Percentiles rank a stretch among this genome's conserved stretches.
These are phyloP conservation scores for Verticillium alfalfae DNA, from an alignment of 2,329 filamentous ascomycete genomes.

Conservation along the genomic window DNA sequence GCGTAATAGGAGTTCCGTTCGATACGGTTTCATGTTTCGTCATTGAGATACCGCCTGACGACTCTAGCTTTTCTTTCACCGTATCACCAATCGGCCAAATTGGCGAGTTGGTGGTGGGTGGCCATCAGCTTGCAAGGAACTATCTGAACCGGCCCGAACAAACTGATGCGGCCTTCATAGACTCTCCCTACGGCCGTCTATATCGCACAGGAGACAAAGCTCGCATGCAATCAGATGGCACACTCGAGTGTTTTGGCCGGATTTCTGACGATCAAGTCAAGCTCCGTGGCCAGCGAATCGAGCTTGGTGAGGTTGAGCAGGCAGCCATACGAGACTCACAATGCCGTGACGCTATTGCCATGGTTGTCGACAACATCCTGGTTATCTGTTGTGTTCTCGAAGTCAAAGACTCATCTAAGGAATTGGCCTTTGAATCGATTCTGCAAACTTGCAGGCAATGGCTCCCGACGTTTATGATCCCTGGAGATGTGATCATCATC, in stretches of 20 bases:
- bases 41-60: slow-evolving; percentile 40
- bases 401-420: slow-evolving; percentile 28
- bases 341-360: slow-evolving; percentile 61
- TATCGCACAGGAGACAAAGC: slow-evolving; percentile 88
- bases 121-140: slow-evolving; percentile 69
- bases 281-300: slow-evolving; percentile 75
- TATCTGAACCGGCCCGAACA: slow-evolving; percentile 80
- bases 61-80: slow-evolving; percentile 26
- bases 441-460: slow-evolving; percentile 57
- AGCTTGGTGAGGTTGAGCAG: slow-evolving; percentile 74
- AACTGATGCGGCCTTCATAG: slow-evolving; percentile 65
- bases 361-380: slow-evolving; percentile 63
- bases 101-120: slow-evolving; percentile 79
- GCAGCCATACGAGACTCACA: slow-evolving; percentile 55
- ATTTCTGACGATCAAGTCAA: slow-evolving; percentile 80
- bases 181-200: slow-evolving; percentile 60
- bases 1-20: slow-evolving; percentile 72
- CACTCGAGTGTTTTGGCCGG: slow-evolving; percentile 77
- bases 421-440: not conserved
- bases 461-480: slow-evolving; percentile 81
- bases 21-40: slow-evolving; percentile 78
- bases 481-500: slow-evolving; percentile 63
- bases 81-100: slow-evolving; percentile 61
- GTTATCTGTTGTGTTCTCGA: slow-evolving; percentile 67
- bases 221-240: slow-evolving; percentile 58